phyloP scores from a whole-genome alignment of 2,329 filamentous ascomycete species.

The Acarospora socialis region DNA sequence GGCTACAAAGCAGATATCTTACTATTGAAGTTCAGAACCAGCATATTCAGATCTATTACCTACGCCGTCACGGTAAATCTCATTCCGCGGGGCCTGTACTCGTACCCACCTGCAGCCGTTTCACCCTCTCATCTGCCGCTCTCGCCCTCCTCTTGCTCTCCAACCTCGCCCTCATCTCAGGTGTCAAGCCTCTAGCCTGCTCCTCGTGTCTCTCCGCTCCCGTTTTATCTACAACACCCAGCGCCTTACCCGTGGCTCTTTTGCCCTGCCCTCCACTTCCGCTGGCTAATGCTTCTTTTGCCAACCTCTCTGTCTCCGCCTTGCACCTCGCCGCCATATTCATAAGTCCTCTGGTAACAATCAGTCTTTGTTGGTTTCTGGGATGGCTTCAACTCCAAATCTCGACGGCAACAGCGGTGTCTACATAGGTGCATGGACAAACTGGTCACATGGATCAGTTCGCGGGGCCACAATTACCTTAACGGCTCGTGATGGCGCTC shows the following conservation, averaged over 20 bases:
- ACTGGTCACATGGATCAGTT: slow-evolving; percentile 16
- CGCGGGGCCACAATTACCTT: slow-evolving; percentile 19
- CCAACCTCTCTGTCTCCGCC: slow-evolving; percentile 31
- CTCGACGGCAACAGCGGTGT: too few relatives aligned
- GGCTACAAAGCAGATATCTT: too few relatives aligned
- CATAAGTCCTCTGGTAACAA: too few relatives aligned
- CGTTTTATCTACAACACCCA: slow-evolving; percentile 53
- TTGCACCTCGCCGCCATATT: too few relatives aligned
- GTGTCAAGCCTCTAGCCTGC: slow-evolving; percentile 68
- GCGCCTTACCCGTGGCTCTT: slow-evolving; percentile 38
- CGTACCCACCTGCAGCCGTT: too few relatives aligned
- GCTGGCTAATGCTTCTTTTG: slow-evolving; percentile 27
- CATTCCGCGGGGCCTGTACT: too few relatives aligned
- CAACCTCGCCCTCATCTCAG: slow-evolving; percentile 70
- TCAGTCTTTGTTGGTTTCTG: too few relatives aligned
- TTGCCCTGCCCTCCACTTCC: too few relatives aligned
- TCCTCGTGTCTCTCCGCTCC: slow-evolving; percentile 71
- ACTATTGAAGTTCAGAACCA: too few relatives aligned
- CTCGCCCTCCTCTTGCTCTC: slow-evolving; percentile 82
- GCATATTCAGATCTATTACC: too few relatives aligned
- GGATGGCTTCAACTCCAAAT: too few relatives aligned
- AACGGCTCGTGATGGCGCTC: slow-evolving; percentile 11
- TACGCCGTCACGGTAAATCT: too few relatives aligned
- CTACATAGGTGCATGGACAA: slow-evolving; percentile 17
- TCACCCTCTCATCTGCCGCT: slow-evolving; percentile 79